These are phyloP conservation scores for Corylus americana DNA, from an alignment of 306 rosid genomes.

Conservation along the genomic window DNA sequence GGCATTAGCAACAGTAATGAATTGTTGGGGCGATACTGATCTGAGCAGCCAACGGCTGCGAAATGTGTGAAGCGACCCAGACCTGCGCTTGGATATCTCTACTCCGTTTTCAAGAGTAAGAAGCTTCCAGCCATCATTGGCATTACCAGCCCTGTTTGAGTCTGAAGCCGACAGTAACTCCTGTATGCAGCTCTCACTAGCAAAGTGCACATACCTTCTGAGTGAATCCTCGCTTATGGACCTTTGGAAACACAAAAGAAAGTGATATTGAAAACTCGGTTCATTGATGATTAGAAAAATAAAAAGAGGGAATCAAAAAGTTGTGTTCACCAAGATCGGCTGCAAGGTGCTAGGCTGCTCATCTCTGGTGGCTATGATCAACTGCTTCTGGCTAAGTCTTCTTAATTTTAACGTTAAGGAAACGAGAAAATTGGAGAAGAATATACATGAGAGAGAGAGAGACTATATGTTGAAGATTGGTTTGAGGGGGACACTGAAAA, in stretches of 20 bases:
- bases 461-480: constrained; percentile 6
- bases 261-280: constrained; percentile 1
- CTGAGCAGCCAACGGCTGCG: constrained; percentile 78
- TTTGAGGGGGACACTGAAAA: constrained; percentile 27
- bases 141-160: constrained; percentile 42
- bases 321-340: constrained; percentile 68
- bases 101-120: constrained; percentile 66
- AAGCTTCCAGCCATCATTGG: constrained; percentile 66
- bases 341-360: constrained; percentile 66
- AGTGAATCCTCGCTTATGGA: constrained; percentile 86
- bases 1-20: constrained; percentile 80
- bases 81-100: constrained; percentile 75
- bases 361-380: constrained; percentile 28
- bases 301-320: not conserved
- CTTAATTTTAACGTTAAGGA: constrained; percentile 15
- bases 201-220: constrained; percentile 72
- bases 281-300: not conserved
- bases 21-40: constrained; percentile 73
- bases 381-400: not conserved
- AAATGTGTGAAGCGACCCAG: constrained; percentile 71
- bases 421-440: not conserved
- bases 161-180: constrained; percentile 79
- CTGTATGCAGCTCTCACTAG: constrained; percentile 82
- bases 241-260: constrained; percentile 39
- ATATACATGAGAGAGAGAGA: constrained; percentile 1